A percentile compares a stretch with the other conserved stretches of the same genome.
These are phyloP conservation scores for Podospora conica DNA, from an alignment of 495 filamentous ascomycete genomes.

Conservation along the genomic window DNA sequence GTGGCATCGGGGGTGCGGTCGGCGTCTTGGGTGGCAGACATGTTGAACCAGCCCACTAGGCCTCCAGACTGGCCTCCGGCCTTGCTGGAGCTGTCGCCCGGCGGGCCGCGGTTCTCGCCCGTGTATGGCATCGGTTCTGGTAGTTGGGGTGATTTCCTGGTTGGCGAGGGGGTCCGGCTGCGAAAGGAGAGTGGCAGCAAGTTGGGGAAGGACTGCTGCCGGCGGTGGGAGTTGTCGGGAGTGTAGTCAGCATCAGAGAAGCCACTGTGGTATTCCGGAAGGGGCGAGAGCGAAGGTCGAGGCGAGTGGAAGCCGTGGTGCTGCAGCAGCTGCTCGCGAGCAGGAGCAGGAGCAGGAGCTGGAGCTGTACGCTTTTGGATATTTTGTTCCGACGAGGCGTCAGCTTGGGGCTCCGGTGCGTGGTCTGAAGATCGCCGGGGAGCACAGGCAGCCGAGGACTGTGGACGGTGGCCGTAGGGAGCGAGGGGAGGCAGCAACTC, in stretches of 20 bases:
- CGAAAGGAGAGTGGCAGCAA: constrained; percentile 29
- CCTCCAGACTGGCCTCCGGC: no score
- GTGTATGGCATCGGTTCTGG: constrained; percentile 39
- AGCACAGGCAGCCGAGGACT: constrained; percentile 4
- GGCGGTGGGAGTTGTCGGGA: constrained; percentile 27
- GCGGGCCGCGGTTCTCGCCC: constrained; percentile 31
- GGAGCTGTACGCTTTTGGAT: constrained; percentile 22
- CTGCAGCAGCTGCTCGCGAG: constrained; percentile 6
- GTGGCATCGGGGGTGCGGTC: constrained; percentile 24
- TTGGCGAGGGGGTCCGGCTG: constrained; percentile 29
- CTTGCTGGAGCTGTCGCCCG: constrained; percentile 27
- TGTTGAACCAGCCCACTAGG: constrained; percentile 33
- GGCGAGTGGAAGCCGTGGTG: constrained; percentile 15
- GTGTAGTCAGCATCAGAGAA: constrained; percentile 27
- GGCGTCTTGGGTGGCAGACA: constrained; percentile 11
- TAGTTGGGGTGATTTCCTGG: constrained; percentile 20
- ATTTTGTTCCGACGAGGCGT: constrained; percentile 15
- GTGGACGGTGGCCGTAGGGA: not conserved
- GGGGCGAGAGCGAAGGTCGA: constrained; percentile 21
- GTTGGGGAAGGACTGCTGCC: constrained; percentile 39
- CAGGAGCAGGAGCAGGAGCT: constrained; percentile 6
- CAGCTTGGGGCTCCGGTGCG: constrained; percentile 16
- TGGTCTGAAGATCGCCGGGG: constrained; percentile 20
- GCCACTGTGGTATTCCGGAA: constrained; percentile 34
- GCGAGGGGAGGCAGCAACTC: constrained; percentile 10